These are phyloP conservation scores for Fusarium mangiferae DNA, from an alignment of 2,329 filamentous ascomycete genomes.

Conservation along the genomic window DNA sequence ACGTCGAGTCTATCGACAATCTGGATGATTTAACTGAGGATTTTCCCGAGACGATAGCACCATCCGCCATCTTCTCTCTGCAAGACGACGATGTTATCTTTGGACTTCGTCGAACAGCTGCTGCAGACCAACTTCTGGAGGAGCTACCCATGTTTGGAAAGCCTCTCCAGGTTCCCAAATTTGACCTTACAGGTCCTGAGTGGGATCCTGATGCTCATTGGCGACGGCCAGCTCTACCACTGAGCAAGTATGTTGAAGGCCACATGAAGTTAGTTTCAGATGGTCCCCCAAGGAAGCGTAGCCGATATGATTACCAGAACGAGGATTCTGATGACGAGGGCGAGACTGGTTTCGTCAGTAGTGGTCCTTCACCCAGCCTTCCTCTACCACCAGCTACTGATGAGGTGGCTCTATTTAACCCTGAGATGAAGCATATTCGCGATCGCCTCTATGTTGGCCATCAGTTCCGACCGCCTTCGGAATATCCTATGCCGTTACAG, in stretches of 20 bases:
- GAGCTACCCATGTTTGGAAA: constrained; percentile 85
- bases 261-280: constrained; percentile 76
- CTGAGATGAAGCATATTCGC: constrained; percentile 88
- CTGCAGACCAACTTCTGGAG: constrained; percentile 79
- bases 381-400: constrained; percentile 74
- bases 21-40: constrained; percentile 53
- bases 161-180: constrained; percentile 67
- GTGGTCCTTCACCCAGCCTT: constrained; percentile 57
- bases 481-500: constrained; percentile 89
- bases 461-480: constrained; percentile 91
- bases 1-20: constrained; percentile 66
- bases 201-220: constrained; percentile 75
- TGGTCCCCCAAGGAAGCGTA: constrained; percentile 77
- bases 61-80: constrained; percentile 85
- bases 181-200: constrained; percentile 67
- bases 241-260: constrained; percentile 88
- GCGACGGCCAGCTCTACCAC: constrained; percentile 80
- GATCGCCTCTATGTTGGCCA: constrained; percentile 91
- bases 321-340: constrained; percentile 74
- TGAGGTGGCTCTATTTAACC: constrained; percentile 87
- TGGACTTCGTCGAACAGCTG: constrained; percentile 76
- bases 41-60: constrained; percentile 65
- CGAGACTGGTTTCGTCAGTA: constrained; percentile 65
- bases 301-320: constrained; percentile 83
- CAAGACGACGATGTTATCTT: constrained; percentile 85